Evolutionary conservation across 208 protist species (phyloP).

Genomic region (Leishmania braziliensis): DNA sequence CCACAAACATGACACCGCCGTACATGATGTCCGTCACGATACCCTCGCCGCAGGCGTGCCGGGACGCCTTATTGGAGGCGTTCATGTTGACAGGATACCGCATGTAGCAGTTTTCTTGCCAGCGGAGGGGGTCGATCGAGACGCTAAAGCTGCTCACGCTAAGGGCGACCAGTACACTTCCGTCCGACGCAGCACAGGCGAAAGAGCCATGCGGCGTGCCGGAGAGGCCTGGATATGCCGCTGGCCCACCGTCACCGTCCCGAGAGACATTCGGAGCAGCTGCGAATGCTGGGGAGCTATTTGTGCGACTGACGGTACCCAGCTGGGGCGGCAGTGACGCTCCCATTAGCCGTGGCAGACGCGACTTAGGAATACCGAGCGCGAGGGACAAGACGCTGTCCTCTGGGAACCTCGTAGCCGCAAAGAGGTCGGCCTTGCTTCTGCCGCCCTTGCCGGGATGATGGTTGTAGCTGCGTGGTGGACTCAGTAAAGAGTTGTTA

Average conservation of each 20-base stretch:
- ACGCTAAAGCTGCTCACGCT: constrained; percentile 71
- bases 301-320: neutral
- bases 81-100: constrained; percentile 62
- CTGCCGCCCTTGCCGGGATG: constrained; percentile 4
- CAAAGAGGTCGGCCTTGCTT: neutral
- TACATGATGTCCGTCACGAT: constrained; percentile 90
- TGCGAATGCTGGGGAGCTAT: neutral
- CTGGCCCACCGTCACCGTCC: neutral
- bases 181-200: neutral
- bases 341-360: constrained; percentile 22
- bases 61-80: constrained; percentile 27
- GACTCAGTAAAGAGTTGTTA: neutral
- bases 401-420: constrained; percentile 31
- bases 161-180: constrained; percentile 32
- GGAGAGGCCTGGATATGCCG: neutral
- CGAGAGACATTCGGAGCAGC: constrained; percentile 8
- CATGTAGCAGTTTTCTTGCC: constrained; percentile 52
- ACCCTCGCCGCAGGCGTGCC: constrained; percentile 66
- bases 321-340: constrained; percentile 7
- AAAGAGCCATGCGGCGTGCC: neutral
- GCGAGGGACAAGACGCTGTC: constrained; percentile 45
- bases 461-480: neutral
- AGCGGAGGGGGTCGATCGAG: constrained; percentile 73
- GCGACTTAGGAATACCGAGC: constrained; percentile 29
- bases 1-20: constrained; percentile 70